Base-by-base conservation (phyloP, 345 rosid species). In the Acer negundo region DNA sequence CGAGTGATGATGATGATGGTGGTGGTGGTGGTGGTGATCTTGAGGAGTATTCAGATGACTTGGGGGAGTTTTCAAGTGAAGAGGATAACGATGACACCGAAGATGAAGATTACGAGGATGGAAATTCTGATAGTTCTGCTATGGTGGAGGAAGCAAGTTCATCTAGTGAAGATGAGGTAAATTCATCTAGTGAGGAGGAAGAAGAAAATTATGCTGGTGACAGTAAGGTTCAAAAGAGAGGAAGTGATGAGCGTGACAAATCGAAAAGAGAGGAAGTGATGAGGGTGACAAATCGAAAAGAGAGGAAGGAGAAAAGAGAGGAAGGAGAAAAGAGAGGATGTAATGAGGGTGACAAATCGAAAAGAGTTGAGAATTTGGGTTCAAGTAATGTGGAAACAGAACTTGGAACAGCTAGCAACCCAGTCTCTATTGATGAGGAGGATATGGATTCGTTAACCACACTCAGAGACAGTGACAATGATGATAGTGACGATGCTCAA, bases 21-120 rank as follows among this genome's bases (percentile, higher is more conserved):
- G 58, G 4, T 53, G 55, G 55, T 47, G 55, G 3, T 11, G 58
- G 4, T 53, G 55, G 55, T 47, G 61, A 58, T 28, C 49, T 63
- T 8, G 66, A 15, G 64, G 78, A 73, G 17, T 75, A 67, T 67
- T 64, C 53, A 20, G 70, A 69, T 46, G 75, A 46, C 7, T 24
- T 3, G 53, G 22, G 11, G 56, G 67, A 13, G 0, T 23, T 53
- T 4, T 67, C 62, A 12, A 76, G 72, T 35, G 79, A 75, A 3
- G 82, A 80, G 31, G 82, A 78, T 61, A 24, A 49, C 26, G 76
- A 65, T 35, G 86, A 67, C 69, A 22, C 55, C 0, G 74, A 47
- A 62, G 82, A 80, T 80, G 71, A 51, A 40, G 75, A 80, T 61
- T 73, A 26, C 11, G 66, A 8, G 7, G 69, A 8, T 42, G 67